phyloP scores from a whole-genome alignment of 1,139 yeast genomes.

The Sugiyamaella paludigena region DNA sequence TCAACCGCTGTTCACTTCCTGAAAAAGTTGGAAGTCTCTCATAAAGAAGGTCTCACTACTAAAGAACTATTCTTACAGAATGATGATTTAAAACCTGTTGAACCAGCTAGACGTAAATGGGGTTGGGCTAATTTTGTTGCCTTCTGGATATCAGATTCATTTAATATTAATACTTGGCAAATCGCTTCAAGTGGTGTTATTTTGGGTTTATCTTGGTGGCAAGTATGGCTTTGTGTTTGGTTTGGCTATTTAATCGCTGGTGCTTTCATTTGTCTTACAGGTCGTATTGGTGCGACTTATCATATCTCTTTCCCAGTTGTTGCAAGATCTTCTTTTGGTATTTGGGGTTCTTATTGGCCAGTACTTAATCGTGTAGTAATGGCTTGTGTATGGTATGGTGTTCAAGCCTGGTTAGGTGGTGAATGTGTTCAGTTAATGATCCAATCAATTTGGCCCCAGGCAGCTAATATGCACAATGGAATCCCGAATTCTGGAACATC shows the following conservation, averaged over 20 bases:
- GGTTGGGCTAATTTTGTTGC: slow-evolving; percentile 68
- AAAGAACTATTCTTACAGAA: slow-evolving; percentile 14
- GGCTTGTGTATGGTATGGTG: slow-evolving; percentile 84
- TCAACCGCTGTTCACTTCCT: background rate
- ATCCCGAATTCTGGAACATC: slow-evolving; percentile 56
- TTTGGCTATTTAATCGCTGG: slow-evolving; percentile 61
- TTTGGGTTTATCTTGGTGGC: slow-evolving; percentile 28
- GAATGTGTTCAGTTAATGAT: slow-evolving; percentile 65
- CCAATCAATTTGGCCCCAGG: slow-evolving; percentile 44
- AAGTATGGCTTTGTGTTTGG: slow-evolving; percentile 25
- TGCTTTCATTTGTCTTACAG: slow-evolving; percentile 57
- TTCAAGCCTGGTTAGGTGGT: slow-evolving; percentile 80
- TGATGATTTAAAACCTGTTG: slow-evolving; percentile 66
- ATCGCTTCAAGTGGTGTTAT: slow-evolving; percentile 28
- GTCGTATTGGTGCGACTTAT: slow-evolving; percentile 68
- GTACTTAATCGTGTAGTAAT: slow-evolving; percentile 74
- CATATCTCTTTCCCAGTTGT: slow-evolving; percentile 78
- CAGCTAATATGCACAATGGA: slow-evolving; percentile 41
- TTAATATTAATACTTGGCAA: slow-evolving; percentile 47
- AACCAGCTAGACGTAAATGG: slow-evolving; percentile 60
- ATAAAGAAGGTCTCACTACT: slow-evolving; percentile 7
- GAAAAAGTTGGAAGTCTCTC: slow-evolving; percentile 7
- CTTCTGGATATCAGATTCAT: slow-evolving; percentile 78
- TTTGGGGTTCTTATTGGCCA: slow-evolving; percentile 78
- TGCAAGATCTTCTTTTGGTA: slow-evolving; percentile 70